Conservation (phyloP, 352 stramenopile genomes). For the Pythium brachiatum region DNA sequence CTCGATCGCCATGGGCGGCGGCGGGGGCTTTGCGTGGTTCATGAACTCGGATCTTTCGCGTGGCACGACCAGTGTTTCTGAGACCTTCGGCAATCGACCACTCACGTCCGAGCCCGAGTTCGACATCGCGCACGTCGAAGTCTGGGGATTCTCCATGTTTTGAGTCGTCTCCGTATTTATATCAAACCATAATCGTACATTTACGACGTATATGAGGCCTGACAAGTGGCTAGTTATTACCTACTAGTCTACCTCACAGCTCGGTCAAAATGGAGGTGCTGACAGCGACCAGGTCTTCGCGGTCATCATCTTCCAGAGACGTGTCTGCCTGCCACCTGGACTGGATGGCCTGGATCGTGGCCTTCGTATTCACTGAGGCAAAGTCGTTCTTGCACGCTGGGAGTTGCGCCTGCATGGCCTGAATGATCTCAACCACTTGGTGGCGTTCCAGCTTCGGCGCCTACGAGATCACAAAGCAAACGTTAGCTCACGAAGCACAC, state of each 20-base stretch:
- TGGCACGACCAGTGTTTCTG: conserved; percentile 41
- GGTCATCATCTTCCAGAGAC: conserved; percentile 49
- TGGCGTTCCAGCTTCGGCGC: conserved; percentile 35
- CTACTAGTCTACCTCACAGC: conserved; percentile 7
- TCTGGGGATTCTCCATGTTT: conserved; percentile 67
- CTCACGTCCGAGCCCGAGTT: conserved; percentile 54
- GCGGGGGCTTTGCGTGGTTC: conserved; percentile 64
- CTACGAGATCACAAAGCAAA: conserved; percentile 16
- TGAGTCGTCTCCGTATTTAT: conserved; percentile 34
- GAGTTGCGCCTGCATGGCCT: conserved; percentile 61
- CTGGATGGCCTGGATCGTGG: conserved; percentile 33
- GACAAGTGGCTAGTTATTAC: conserved; percentile 12
- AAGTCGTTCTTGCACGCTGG: conserved; percentile 48
- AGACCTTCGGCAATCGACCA: conserved; percentile 65
- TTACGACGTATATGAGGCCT: background rate
- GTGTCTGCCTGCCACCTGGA: conserved; percentile 27
- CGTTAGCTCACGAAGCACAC: conserved; percentile 1
- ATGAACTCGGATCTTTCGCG: conserved; percentile 66
- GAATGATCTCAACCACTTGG: conserved; percentile 53
- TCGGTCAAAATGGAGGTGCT: conserved; percentile 8
- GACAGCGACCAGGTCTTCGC: conserved; percentile 40
- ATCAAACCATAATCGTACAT: background rate
- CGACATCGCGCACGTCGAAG: conserved; percentile 56
- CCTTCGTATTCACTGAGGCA: conserved; percentile 36
- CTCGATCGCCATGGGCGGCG: conserved; percentile 73